Base-by-base conservation (phyloP, 805 yeast species). In the Candida easanensis region DNA sequence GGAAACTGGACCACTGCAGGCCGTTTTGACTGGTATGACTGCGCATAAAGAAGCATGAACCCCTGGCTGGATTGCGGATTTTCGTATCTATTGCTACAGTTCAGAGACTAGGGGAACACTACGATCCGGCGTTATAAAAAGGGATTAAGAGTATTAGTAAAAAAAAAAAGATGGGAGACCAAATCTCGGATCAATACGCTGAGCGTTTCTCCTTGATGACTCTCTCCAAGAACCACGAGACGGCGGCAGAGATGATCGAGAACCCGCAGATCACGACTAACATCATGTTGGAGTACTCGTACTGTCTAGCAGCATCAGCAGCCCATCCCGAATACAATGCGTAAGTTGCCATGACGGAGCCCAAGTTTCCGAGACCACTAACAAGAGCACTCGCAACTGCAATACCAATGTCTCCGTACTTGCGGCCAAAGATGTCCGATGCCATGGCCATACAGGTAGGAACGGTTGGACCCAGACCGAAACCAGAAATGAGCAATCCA, bases 251-350 rank as follows among this genome's bases (percentile, higher is more conserved):
- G 15, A 87, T 49, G 32, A 88, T 84, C 54, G 89, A 80, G 34
- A 77, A 71, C 5, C 95, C 96, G 49, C 82, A 69, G 70, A 88
- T 84, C 18, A 82, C 69, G 18, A 88, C 86, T 64, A 88, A 71
- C 69, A 87, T 87, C 96, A 87, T 86, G 62, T 88, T 88, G 37
- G 89, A 80, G 61, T 87, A 68, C 50, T 76, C 68, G 64, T 69
- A 88, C 34, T 78, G 68, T 50, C 88, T 67, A 5, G 70, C 70
- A 8, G 60, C 71, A 61, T 88, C 96, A 1, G 73, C 84, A 1
- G 93, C 90, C 96, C 96, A 88, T 4, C 96, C 96, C 26, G 77
- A 64, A 65, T 88, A 88, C 32, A 88, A 71, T 0, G 96, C 95
- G 58, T 88, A 88, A 2, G 95, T 86, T 10, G 91, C 85, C 22